Evolutionary conservation across 306 rosid species (phyloP).

Genomic region (Cicer yamashitae): DNA sequence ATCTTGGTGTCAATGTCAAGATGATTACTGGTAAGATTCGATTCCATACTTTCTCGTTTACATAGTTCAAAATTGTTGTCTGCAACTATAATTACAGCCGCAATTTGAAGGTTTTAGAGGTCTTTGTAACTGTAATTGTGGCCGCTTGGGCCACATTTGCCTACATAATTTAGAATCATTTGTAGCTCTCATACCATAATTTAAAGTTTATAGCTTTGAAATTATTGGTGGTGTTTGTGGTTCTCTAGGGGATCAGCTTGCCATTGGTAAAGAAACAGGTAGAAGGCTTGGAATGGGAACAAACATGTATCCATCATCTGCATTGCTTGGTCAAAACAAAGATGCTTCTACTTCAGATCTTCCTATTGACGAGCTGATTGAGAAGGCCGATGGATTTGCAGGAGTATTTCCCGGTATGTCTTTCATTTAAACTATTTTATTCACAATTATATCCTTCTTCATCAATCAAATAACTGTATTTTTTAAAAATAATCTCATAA

Average conservation of each 20-base stretch:
- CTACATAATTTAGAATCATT: background rate
- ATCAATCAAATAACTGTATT: no score
- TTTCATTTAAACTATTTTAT: background rate
- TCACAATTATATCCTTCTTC: no score
- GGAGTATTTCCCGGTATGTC: slow-evolving; percentile 94
- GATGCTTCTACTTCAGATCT: slow-evolving; percentile 71
- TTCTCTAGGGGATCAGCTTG: slow-evolving; percentile 87
- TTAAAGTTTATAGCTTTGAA: slow-evolving; percentile 6
- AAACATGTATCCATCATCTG: slow-evolving; percentile 96
- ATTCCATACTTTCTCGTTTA: slow-evolving; percentile 7
- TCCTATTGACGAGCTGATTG: slow-evolving; percentile 90
- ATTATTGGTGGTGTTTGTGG: slow-evolving; percentile 10
- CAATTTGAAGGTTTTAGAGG: background rate
- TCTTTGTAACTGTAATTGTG: background rate
- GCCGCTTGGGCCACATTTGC: no score
- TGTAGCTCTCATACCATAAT: slow-evolving; percentile 10
- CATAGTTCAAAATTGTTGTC: background rate
- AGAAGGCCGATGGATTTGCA: slow-evolving; percentile 97
- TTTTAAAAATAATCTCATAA: no score
- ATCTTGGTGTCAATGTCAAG: slow-evolving; percentile 96
- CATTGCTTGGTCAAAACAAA: slow-evolving; percentile 85
- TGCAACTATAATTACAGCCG: background rate
- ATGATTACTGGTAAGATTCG: slow-evolving; percentile 84
- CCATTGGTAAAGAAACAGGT: slow-evolving; percentile 96
- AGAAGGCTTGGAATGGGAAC: slow-evolving; percentile 99